Base-by-base conservation (phyloP, 352 stramenopile genomes). In the Bremia lactucae region DNA sequence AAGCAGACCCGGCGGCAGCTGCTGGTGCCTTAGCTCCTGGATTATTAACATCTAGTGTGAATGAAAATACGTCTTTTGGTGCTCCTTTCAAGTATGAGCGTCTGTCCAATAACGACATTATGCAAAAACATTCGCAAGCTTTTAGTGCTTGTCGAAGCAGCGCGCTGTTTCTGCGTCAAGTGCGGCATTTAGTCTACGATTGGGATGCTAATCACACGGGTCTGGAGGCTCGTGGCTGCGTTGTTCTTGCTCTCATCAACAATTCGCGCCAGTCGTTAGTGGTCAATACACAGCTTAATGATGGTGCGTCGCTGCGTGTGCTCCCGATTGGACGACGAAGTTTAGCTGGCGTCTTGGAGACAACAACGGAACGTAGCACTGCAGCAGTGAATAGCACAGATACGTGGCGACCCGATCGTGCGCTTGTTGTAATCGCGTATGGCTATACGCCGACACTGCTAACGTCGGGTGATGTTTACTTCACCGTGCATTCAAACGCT, bases 201-300 rank as follows among this genome's bases (percentile, higher is more conserved):
- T 90, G 78, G 76, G 76, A 92, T 40, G 76, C 73, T 26, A 89
- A 92, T 51, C 80, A 92, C 46, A 88, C 72, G 2, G 79, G 79
- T 0, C 53, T 91, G 0, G 79, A 83, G 26, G 79, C 79, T 6
- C 73, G 79, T 31, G 76, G 71, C 5, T 91, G 79, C 41, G 70
- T 91, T 6, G 79, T 59, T 6, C 54, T 92, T 14, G 80, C 65
- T 0, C 52, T 92, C 41, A 46, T 88, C 23, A 90, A 89, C 50
- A 89, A 87, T 46, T 89, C 74, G 39, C 62, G 75, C 1, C 72
- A 92, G 18, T 68, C 74, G 7, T 59, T 92, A 7, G 71, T 87
- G 7, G 44, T 89, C 11, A 79, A 84, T 38, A 58, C 69, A 7
- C 49, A 68, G 36, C 55, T 92, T 15, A 82, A 83, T 16, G 79